A percentile compares a stretch with the other conserved stretches of the same genome.
phyloP scores from a whole-genome alignment of 257 asterid species.

The Petrea volubilis region DNA sequence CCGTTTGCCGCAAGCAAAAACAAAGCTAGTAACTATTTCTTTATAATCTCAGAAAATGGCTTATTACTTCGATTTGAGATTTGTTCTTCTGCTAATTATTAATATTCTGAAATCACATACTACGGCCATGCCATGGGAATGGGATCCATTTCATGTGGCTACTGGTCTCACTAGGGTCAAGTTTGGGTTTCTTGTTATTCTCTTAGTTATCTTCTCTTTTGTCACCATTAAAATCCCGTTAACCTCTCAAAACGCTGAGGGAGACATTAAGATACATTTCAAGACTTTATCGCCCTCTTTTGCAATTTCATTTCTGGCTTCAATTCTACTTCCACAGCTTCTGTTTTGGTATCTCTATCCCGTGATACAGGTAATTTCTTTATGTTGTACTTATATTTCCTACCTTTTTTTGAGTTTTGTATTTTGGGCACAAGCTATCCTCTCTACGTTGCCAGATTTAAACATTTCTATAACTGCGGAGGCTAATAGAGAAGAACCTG shows the following conservation, averaged over 20 bases:
- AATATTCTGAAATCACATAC: conserved; percentile 23
- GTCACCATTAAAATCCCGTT: conserved; percentile 17
- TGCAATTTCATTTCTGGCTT: conserved; percentile 18
- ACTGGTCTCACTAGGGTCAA: conserved; percentile 21
- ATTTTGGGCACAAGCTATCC: neutral
- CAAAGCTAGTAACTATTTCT: too few species aligned
- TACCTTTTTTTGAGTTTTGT: neutral
- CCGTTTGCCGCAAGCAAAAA: too few species aligned
- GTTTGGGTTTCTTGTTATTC: conserved; percentile 10
- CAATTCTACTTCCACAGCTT: conserved; percentile 21
- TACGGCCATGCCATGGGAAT: conserved; percentile 35
- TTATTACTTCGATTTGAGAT: conserved; percentile 14
- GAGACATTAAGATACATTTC: conserved; percentile 15
- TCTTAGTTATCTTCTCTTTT: conserved; percentile 21
- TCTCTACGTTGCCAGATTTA: neutral
- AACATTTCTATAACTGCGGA: neutral
- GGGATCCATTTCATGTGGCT: conserved; percentile 26
- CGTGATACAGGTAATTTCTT: neutral
- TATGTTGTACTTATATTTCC: neutral
- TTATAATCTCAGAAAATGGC: too few species aligned
- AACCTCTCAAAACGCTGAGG: neutral
- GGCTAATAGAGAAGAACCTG: neutral
- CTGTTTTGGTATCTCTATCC: conserved; percentile 37
- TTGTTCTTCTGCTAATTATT: neutral
- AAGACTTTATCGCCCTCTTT: conserved; percentile 22